Percentiles rank a stretch among this genome's conserved stretches.
phyloP scores from a whole-genome alignment of 2,329 filamentous ascomycete genomes.

The Hysterium pulicare region DNA sequence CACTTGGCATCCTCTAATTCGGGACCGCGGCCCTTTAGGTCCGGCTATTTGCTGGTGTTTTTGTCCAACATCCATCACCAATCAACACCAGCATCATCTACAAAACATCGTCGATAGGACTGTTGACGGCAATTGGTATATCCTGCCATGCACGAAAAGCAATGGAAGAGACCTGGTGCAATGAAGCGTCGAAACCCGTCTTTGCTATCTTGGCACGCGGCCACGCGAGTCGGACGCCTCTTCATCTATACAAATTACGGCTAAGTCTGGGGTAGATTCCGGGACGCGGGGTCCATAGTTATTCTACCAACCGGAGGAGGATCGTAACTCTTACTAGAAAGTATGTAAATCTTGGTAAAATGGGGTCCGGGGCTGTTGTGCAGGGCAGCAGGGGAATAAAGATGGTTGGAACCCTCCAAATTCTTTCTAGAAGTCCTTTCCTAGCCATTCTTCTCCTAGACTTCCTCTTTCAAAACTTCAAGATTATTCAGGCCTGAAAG shows the following conservation, averaged over 20 bases:
- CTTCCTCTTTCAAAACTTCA: background rate
- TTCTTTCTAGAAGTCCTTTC: background rate
- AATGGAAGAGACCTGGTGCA: background rate
- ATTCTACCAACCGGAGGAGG: background rate
- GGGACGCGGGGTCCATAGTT: background rate
- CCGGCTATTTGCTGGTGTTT: background rate
- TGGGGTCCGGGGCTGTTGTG: no score
- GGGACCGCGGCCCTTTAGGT: no score
- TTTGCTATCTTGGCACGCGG: background rate
- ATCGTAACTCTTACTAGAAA: background rate
- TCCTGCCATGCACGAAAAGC: background rate
- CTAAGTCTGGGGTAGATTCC: background rate
- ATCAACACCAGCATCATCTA: background rate
- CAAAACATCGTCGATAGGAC: background rate
- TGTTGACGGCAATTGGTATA: background rate
- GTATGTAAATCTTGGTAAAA: background rate
- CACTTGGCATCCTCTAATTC: no score
- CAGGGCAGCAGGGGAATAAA: background rate
- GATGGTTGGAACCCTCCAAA: background rate
- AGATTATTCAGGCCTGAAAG: background rate
- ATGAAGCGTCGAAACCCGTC: background rate
- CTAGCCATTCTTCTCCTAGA: background rate
- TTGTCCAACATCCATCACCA: background rate
- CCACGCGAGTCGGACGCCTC: background rate
- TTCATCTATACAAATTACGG: conserved; percentile 1